Percentiles rank a stretch among this genome's conserved stretches.
Evolutionary conservation across 73 alveolate species (phyloP).

Genomic region (Chromera velia): DNA sequence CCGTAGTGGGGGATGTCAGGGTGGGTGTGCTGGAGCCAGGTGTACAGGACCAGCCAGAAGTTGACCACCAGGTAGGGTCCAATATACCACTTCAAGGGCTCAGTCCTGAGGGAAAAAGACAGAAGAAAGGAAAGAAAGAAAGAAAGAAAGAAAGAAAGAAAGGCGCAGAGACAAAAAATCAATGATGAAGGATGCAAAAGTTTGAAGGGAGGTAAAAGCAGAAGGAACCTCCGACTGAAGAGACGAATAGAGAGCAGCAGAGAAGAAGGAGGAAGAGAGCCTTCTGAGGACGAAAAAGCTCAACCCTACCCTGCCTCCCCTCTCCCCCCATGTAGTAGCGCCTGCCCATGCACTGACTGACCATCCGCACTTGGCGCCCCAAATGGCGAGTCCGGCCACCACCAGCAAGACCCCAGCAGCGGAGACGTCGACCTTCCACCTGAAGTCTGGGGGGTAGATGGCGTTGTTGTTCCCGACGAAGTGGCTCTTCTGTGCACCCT

Average conservation of each 20-base stretch:
- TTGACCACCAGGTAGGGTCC: constrained; percentile 13
- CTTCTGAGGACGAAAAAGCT: background rate
- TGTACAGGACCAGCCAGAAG: constrained; percentile 44
- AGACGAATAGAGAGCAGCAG: too few species aligned
- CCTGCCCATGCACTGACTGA: too few species aligned
- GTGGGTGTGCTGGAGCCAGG: constrained; percentile 48
- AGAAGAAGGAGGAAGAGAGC: too few species aligned
- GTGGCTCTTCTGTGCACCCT: background rate
- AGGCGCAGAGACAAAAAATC: too few species aligned
- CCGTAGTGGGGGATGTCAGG: background rate
- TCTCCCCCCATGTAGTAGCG: background rate
- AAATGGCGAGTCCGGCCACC: background rate
- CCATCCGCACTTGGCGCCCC: background rate
- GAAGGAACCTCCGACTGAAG: too few species aligned
- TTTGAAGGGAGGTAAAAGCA: too few species aligned
- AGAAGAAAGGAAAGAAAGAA: too few species aligned
- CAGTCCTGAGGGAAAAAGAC: too few species aligned
- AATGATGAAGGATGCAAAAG: too few species aligned
- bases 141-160: too few species aligned
- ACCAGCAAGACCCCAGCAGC: background rate
- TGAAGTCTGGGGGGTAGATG: background rate
- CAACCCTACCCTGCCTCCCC: background rate
- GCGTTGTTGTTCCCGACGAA: background rate
- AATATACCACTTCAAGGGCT: too few species aligned
- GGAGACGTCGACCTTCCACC: background rate